Percentiles rank a stretch among this genome's conserved stretches.
phyloP scores from a whole-genome alignment of 805 yeast genomes.

The Hermanozyma aechmeae region DNA sequence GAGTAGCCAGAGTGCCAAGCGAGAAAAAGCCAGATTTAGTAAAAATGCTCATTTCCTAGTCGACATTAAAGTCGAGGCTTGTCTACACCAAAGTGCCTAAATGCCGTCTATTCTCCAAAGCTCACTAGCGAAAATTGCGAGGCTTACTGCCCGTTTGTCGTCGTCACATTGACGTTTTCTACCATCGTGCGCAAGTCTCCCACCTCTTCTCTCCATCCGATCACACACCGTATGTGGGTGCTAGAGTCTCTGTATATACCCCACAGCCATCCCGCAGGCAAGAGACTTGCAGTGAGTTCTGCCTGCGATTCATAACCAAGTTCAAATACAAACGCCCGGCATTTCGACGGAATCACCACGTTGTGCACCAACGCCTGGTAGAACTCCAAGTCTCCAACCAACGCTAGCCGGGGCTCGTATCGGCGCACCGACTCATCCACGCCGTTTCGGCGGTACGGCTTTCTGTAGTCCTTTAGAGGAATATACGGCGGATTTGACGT shows the following conservation, averaged over 20 bases:
- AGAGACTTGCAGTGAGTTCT: constrained; percentile 19
- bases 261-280: constrained; percentile 36
- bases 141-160: too few relatives aligned
- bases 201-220: constrained; percentile 67
- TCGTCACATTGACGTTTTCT: too few relatives aligned
- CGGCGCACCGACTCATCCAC: constrained; percentile 56
- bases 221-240: constrained; percentile 47
- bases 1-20: too few relatives aligned
- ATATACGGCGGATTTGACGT: constrained; percentile 93
- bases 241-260: constrained; percentile 43
- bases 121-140: too few relatives aligned
- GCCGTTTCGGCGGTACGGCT: constrained; percentile 23
- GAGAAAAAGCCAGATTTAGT: too few relatives aligned
- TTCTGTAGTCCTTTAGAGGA: constrained; percentile 34
- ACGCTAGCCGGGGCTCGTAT: constrained; percentile 72
- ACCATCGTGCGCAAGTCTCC: too few relatives aligned
- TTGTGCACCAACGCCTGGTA: constrained; percentile 45
- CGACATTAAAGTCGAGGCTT: too few relatives aligned
- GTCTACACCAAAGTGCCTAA: too few relatives aligned
- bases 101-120: too few relatives aligned
- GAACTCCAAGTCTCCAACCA: constrained; percentile 72
- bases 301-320: constrained; percentile 60
- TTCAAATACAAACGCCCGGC: constrained; percentile 66
- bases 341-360: constrained; percentile 30
- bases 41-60: too few relatives aligned